Evolutionary conservation across 192 early-diverging fungal genomes (phyloP), one percentile per base, ranked within the genome.

Genomic region (Coemansia sp.): DNA sequence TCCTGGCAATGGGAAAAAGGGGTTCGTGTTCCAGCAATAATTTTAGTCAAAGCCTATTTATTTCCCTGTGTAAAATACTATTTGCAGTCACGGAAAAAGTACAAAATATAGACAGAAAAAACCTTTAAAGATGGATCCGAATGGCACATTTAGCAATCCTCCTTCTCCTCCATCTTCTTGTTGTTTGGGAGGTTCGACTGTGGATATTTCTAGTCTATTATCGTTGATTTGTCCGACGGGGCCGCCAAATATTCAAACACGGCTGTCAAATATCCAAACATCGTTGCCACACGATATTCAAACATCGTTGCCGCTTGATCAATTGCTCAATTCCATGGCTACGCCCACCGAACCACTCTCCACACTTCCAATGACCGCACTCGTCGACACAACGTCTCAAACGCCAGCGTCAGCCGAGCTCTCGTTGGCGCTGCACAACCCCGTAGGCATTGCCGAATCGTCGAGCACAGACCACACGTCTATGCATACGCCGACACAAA

Each of bases 31-130:
- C 41, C 41, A 43, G 41, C 41, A 43, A 43, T 43, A 11, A 43
- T 15, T 43, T 43, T 43, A 15, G 53, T 55, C 53, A 55, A 55
- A 55, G 53, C 53, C 27, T 55, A 55, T 55, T 55, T 54, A 54
- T 17, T 55, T 32, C 53, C 53, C 53, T 43, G 41, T 43, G 41
- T 14, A 55, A 55, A 55, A 24, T 52, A 21, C 19, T 0, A 23
- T 27, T 27, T 27, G 25, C 17, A 49, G 47, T 6, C 25, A 4
- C 25, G 2, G 4, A 27, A 27, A 27, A 27, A 27, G 25, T 27
- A 27, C 25, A 27, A 27, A 27, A 11, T 14, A 43, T 14, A 38
- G 37, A 53, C 2, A 22, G 24, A 53, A 55, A 55, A 17, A 22
- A 17, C 6, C 27, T 55, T 27, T 25, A 55, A 54, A 54, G 53